Evolutionary conservation across 2,329 filamentous ascomycete genomes (phyloP).

Genomic region (Ceratocystis albifundus): DNA sequence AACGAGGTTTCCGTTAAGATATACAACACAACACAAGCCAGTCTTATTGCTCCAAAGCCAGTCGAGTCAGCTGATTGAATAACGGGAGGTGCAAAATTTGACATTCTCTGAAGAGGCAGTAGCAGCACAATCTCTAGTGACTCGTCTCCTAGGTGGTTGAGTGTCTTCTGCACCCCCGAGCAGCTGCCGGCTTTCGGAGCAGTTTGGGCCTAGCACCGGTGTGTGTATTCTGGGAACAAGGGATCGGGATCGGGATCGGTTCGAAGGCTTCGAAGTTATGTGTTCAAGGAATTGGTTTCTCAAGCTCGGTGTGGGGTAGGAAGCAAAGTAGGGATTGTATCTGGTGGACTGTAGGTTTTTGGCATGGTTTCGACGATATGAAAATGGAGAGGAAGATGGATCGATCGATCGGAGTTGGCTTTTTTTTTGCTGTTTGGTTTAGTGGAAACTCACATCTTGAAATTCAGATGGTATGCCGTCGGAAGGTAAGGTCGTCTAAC

Average conservation of each 20-base stretch:
- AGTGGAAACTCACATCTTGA: conserved; percentile 9
- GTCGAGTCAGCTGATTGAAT: no score
- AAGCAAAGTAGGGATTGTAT: not conserved
- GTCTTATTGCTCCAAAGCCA: not conserved
- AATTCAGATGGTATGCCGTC: not conserved
- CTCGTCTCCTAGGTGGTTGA: no score
- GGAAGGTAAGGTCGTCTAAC: not conserved
- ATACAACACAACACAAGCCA: not conserved
- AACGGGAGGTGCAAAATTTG: no score
- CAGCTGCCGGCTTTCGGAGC: no score
- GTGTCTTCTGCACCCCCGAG: no score
- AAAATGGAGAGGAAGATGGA: conserved; percentile 1
- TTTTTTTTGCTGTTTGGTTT: not conserved
- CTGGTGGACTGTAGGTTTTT: no score
- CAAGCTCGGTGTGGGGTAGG: not conserved
- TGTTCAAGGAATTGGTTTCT: not conserved
- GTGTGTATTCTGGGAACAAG: not conserved
- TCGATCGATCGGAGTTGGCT: not conserved
- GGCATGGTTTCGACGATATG: not conserved
- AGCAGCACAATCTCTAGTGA: no score
- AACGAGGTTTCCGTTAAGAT: not conserved
- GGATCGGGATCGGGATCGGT: not conserved
- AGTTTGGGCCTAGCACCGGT: not conserved
- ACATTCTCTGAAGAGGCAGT: no score
- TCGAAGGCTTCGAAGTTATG: not conserved